A percentile compares a stretch with the other conserved stretches of the same genome.
phyloP scores from a whole-genome alignment of 1,139 yeast genomes.

The Geotrichum histeridarum region DNA sequence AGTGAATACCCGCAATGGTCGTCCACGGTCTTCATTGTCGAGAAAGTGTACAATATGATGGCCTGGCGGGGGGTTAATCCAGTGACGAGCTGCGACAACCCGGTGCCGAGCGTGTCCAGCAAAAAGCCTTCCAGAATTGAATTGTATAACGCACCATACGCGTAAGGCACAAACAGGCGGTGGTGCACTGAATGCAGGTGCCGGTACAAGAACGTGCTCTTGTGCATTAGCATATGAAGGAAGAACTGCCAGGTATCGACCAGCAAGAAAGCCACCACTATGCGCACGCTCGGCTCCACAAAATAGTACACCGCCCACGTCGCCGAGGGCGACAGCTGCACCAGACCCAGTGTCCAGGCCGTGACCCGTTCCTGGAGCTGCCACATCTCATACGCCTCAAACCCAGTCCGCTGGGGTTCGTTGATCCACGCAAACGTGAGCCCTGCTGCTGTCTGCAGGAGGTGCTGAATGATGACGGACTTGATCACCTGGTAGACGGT shows the following conservation, averaged over 20 bases:
- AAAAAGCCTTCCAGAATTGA: slow-evolving; percentile 91
- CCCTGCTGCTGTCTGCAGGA: slow-evolving; percentile 75
- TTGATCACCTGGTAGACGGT: slow-evolving; percentile 60
- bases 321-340: slow-evolving; percentile 12
- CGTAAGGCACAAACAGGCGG: slow-evolving; percentile 88
- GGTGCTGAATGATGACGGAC: slow-evolving; percentile 81
- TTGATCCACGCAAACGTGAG: slow-evolving; percentile 51
- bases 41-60: slow-evolving; percentile 68
- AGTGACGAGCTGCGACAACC: slow-evolving; percentile 63
- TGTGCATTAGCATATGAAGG: slow-evolving; percentile 84
- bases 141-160: slow-evolving; percentile 92
- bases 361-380: slow-evolving; percentile 6
- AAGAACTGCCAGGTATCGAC: slow-evolving; percentile 95
- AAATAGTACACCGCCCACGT: slow-evolving; percentile 46
- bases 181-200: slow-evolving; percentile 93
- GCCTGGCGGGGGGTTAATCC: slow-evolving; percentile 72
- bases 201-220: slow-evolving; percentile 66
- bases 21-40: slow-evolving; percentile 93
- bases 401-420: slow-evolving; percentile 63
- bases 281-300: slow-evolving; percentile 49
- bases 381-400: slow-evolving; percentile 69
- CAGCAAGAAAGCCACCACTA: slow-evolving; percentile 60
- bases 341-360: slow-evolving; percentile 7
- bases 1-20: slow-evolving; percentile 95
- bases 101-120: slow-evolving; percentile 89